phyloP scores from a whole-genome alignment of 1,139 yeast species.

The Candida dubliniensis region DNA sequence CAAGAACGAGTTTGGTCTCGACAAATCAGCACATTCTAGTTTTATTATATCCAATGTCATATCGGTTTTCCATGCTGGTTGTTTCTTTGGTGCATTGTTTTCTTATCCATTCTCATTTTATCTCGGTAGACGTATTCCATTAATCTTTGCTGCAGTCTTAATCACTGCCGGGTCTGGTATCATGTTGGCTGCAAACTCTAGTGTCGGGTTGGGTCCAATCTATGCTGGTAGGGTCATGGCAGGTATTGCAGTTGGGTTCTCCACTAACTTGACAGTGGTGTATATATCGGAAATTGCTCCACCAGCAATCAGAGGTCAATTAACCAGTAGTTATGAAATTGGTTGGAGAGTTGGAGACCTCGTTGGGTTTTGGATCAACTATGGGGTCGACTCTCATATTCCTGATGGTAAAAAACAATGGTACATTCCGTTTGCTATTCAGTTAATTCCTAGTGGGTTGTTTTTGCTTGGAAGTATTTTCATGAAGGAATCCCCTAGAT shows the following conservation, averaged over 20 bases:
- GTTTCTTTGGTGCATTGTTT: slow-evolving; percentile 44
- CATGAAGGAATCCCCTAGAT: slow-evolving; percentile 43
- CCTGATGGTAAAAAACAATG: slow-evolving; percentile 33
- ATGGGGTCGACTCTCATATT: slow-evolving; percentile 38
- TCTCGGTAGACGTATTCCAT: slow-evolving; percentile 36
- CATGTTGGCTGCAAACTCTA: slow-evolving; percentile 36
- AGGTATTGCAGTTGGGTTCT: slow-evolving; percentile 42
- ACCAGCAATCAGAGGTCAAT: slow-evolving; percentile 41
- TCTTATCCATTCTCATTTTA: slow-evolving; percentile 41
- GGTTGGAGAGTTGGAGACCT: slow-evolving; percentile 47
- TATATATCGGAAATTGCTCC: slow-evolving; percentile 43
- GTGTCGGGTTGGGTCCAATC: slow-evolving; percentile 37
- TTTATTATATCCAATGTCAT: slow-evolving; percentile 36
- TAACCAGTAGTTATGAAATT: slow-evolving; percentile 40
- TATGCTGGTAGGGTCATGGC: slow-evolving; percentile 45
- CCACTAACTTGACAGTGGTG: slow-evolving; percentile 43
- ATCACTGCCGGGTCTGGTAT: slow-evolving; percentile 42
- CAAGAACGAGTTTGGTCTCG: slow-evolving; percentile 35
- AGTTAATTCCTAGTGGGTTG: slow-evolving; percentile 42
- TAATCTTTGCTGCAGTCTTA: slow-evolving; percentile 33
- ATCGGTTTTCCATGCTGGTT: slow-evolving; percentile 46
- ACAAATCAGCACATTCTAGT: slow-evolving; percentile 23
- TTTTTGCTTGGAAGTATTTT: slow-evolving; percentile 36
- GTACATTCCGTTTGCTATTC: slow-evolving; percentile 47
- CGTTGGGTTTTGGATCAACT: slow-evolving; percentile 46